Evolutionary conservation across 2,329 filamentous ascomycete genomes (phyloP), one percentile per base, ranked within the genome.

Genomic region (Apiospora pterosperma): DNA sequence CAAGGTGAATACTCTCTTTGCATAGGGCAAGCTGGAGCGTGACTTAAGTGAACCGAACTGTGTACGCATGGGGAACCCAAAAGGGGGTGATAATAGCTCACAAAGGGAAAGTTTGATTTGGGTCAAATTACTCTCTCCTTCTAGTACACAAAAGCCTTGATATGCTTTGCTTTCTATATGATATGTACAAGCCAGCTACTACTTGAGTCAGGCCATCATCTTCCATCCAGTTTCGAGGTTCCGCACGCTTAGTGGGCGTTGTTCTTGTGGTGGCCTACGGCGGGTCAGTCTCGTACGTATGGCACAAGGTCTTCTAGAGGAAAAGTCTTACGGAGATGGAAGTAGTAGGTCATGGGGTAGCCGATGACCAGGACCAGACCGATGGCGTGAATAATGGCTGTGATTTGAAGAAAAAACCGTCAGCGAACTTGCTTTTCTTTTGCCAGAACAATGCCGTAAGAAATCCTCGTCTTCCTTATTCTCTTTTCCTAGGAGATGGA

Each of bases 301-400:
- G 36, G 23, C 31, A 44, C 23, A 61, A 64, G 8, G 48, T 28
- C 63, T 89, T 34, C 28, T 34, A 16, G 48, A 8, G 44, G 38
- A 1, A 25, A 28, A 6, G 19, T 12, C 92, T 82, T 90, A 99
- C 96, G 93, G 76, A 99, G 88, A 84, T 99, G 96, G 92, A 97
- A 98, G 88, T 99, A 98, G 90, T 99, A 99, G 85, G 97, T 94
- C 84, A 98, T 93, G 74, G 91, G 92, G 82, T 99, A 99, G 76
- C 96, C 95, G 73, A 98, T 78, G 71, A 88, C 81, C 70, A 97
- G 82, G 68, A 99, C 83, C 77, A 88, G 84, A 73, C 86, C 89
- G 74, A 99, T 90, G 74, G 89, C 85, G 81, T 99, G 96, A 74
- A 97, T 85, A 76, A 99, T 88, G 70, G 96, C 96, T 99, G 74